Conservation (phyloP, 176 grass and related monocot species). For the Phyllostachys edulis region DNA sequence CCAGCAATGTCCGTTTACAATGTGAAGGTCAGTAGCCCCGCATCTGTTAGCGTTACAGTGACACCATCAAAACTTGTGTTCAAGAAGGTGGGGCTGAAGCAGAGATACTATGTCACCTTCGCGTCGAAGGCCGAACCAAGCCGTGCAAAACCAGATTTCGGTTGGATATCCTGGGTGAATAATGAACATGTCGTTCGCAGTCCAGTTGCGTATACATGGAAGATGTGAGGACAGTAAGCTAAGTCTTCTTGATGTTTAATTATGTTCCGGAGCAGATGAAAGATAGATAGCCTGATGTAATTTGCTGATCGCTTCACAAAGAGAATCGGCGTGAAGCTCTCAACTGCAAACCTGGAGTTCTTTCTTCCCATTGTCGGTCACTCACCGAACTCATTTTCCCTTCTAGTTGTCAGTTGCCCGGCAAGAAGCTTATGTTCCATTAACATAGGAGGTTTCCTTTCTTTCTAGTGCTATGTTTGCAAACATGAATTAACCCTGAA, state of each 20-base stretch:
- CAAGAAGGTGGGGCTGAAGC: conserved; percentile 67
- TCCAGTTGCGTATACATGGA: conserved; percentile 75
- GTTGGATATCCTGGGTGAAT: conserved; percentile 78
- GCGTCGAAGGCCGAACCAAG: conserved; percentile 32
- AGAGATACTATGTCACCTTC: conserved; percentile 74
- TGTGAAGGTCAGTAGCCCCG: conserved; percentile 59
- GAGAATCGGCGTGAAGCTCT: conserved; percentile 75
- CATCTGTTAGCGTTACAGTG: conserved; percentile 51
- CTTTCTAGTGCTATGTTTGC: conserved; percentile 2
- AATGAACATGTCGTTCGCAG: conserved; percentile 58
- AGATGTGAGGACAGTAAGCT: conserved; percentile 46
- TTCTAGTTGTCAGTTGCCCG: conserved; percentile 18
- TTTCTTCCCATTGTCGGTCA: conserved; percentile 20
- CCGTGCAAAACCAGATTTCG: conserved; percentile 47
- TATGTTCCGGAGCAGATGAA: conserved; percentile 10
- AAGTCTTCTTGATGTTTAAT: neutral
- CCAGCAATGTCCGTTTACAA: conserved; percentile 51
- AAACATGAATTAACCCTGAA: conserved; percentile 28
- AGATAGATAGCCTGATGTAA: conserved; percentile 49
- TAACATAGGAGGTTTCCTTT: conserved; percentile 41
- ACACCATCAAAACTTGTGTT: conserved; percentile 63
- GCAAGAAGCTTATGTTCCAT: conserved; percentile 31
- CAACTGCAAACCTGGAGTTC: conserved; percentile 31
- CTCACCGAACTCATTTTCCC: conserved; percentile 22
- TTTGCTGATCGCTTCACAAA: conserved; percentile 59